These are phyloP conservation scores for Ceratocystis smalleyi DNA, from an alignment of 2,329 filamentous ascomycete genomes.

Conservation along the genomic window DNA sequence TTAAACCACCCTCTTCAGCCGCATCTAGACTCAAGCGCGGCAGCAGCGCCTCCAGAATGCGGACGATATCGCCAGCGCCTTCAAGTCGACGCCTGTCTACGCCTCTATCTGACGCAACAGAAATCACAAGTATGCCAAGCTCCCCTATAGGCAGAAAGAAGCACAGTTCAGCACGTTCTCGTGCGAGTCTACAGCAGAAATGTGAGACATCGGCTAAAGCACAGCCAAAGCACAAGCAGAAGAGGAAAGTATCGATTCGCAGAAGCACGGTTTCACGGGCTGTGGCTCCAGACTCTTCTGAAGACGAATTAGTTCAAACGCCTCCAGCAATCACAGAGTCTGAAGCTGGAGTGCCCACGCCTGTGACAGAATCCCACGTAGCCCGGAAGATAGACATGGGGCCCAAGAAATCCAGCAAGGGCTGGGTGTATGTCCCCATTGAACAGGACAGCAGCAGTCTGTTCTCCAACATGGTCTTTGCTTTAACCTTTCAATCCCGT, in stretches of 20 bases:
- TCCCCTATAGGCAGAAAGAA: neutral
- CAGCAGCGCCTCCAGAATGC: neutral
- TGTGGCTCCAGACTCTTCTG: constrained; percentile 5
- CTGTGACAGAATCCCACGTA: neutral
- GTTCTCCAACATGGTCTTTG: constrained; percentile 76
- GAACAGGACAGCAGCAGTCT: constrained; percentile 25
- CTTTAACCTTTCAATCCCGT: constrained; percentile 52
- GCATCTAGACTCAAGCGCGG: neutral
- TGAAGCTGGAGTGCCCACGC: neutral
- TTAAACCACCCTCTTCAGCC: neutral
- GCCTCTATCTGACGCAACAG: constrained; percentile 1
- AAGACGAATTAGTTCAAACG: constrained; percentile 10
- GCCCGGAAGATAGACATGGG: neutral
- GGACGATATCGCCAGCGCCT: neutral
- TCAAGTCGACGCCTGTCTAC: neutral
- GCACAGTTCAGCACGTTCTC: neutral
- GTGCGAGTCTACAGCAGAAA: neutral
- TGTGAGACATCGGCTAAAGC: neutral
- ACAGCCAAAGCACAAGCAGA: neutral
- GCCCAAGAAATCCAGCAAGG: constrained; percentile 5
- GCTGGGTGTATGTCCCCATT: constrained; percentile 14
- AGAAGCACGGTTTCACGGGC: constrained; percentile 1
- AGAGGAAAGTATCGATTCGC: neutral
- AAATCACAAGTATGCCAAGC: neutral
- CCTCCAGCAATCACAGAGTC: neutral